Percentiles rank a stretch among this genome's conserved stretches.
phyloP scores from a whole-genome alignment of 2,329 filamentous ascomycete genomes.

The Fusarium sp. region DNA sequence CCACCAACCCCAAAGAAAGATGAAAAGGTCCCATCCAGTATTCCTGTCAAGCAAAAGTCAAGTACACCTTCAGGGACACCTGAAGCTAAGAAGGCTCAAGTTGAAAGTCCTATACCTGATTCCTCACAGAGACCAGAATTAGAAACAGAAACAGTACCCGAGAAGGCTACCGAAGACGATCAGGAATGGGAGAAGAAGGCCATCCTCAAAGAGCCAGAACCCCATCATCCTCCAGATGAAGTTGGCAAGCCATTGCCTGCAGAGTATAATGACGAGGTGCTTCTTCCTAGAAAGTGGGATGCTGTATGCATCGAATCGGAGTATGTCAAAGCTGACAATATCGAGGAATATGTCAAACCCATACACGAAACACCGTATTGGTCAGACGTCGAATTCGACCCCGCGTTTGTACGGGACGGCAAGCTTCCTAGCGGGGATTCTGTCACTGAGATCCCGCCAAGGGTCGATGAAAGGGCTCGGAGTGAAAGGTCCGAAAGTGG shows the following conservation, averaged over 20 bases:
- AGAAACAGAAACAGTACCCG: background rate
- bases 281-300: slow-evolving; percentile 59
- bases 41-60: slow-evolving; percentile 12
- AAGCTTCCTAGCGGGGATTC: slow-evolving; percentile 41
- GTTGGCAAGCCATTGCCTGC: slow-evolving; percentile 59
- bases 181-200: slow-evolving; percentile 54
- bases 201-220: slow-evolving; percentile 54
- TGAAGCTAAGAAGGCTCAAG: slow-evolving; percentile 22
- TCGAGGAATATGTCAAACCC: slow-evolving; percentile 56
- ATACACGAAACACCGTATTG: slow-evolving; percentile 58
- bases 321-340: slow-evolving; percentile 58
- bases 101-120: slow-evolving; percentile 14
- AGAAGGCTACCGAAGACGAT: slow-evolving; percentile 44
- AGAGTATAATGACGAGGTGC: slow-evolving; percentile 58
- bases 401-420: slow-evolving; percentile 53
- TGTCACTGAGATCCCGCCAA: slow-evolving; percentile 23
- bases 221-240: slow-evolving; percentile 57
- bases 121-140: slow-evolving; percentile 17
- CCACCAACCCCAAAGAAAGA: slow-evolving; percentile 38
- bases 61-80: slow-evolving; percentile 11
- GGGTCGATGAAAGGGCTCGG: slow-evolving; percentile 14
- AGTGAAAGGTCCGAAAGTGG: slow-evolving; percentile 36
- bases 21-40: slow-evolving; percentile 43
- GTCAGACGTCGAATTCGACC: slow-evolving; percentile 56
- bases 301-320: slow-evolving; percentile 58